Evolutionary conservation across 1,284 basidiomycete species (phyloP).

Genomic region (Ganoderma sinense): DNA sequence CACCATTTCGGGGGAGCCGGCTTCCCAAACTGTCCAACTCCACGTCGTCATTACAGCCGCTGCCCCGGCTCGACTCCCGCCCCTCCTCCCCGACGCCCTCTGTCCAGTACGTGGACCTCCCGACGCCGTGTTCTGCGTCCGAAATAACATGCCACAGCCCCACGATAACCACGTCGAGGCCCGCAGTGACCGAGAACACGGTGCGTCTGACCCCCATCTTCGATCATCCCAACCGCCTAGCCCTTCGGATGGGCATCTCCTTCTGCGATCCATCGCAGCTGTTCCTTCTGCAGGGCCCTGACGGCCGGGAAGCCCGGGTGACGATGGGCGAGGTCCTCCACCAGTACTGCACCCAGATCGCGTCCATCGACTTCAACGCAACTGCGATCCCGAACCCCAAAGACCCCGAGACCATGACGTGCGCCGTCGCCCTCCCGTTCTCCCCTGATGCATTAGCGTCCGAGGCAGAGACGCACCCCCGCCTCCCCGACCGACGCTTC

Average conservation of each 20-base stretch:
- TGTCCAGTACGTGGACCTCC: not conserved
- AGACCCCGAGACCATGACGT: not conserved
- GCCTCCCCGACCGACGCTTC: not conserved
- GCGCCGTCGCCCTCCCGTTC: constrained; percentile 14
- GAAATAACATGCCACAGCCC: constrained; percentile 12
- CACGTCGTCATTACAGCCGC: not conserved
- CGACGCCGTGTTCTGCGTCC: not conserved
- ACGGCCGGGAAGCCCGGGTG: not conserved
- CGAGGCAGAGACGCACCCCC: not conserved
- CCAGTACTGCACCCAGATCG: constrained; percentile 8
- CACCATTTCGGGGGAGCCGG: not conserved
- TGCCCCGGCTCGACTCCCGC: not conserved
- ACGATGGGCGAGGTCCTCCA: constrained; percentile 12
- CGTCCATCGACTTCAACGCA: constrained; percentile 15
- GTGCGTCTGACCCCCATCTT: constrained; percentile 12
- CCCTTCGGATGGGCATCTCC: constrained; percentile 10
- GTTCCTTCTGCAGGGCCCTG: not conserved
- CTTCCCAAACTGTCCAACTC: not conserved
- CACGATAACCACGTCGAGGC: not conserved
- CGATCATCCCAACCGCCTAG: not conserved
- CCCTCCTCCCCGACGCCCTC: not conserved
- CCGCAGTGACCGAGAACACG: not conserved
- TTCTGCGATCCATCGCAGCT: constrained; percentile 6
- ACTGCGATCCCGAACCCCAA: constrained; percentile 6
- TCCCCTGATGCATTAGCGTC: not conserved